A percentile compares a stretch with the other conserved stretches of the same genome.
Conservation (phyloP, 441 rosid species). For the Flueggea neowawraea region DNA sequence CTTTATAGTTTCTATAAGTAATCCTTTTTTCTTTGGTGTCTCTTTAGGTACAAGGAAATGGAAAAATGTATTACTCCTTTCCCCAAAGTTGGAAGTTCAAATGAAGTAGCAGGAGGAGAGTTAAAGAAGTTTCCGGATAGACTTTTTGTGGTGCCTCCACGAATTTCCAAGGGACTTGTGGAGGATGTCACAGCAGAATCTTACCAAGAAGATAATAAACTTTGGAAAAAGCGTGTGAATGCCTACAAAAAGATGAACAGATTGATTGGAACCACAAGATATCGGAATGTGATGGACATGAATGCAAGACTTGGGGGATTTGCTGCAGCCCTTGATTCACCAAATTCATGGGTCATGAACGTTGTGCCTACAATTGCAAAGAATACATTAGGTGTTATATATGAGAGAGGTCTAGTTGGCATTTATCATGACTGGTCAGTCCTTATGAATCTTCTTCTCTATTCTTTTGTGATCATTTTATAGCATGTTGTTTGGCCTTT, state of each 20-base stretch:
- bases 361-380: slow-evolving; percentile 71
- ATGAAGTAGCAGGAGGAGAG: slow-evolving; percentile 82
- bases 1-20: not conserved
- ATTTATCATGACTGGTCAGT: slow-evolving; percentile 93
- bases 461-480: slow-evolving; percentile 1
- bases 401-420: slow-evolving; percentile 87
- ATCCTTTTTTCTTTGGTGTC: slow-evolving; percentile 10
- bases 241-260: slow-evolving; percentile 66
- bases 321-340: slow-evolving; percentile 89
- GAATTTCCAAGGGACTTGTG: slow-evolving; percentile 55
- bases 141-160: slow-evolving; percentile 75
- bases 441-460: slow-evolving; percentile 8
- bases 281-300: slow-evolving; percentile 94
- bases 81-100: slow-evolving; percentile 57
- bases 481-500: slow-evolving; percentile 1
- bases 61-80: slow-evolving; percentile 62
- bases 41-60: slow-evolving; percentile 69
- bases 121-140: slow-evolving; percentile 84
- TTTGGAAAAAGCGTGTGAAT: slow-evolving; percentile 76
- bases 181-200: slow-evolving; percentile 53
- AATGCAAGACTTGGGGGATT: slow-evolving; percentile 96
- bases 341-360: slow-evolving; percentile 97
- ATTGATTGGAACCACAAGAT: slow-evolving; percentile 72
- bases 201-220: slow-evolving; percentile 60
- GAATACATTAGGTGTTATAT: slow-evolving; percentile 81